Conservation (phyloP, 2,329 filamentous ascomycete species). For the Byssoonygena ceratinophila region DNA sequence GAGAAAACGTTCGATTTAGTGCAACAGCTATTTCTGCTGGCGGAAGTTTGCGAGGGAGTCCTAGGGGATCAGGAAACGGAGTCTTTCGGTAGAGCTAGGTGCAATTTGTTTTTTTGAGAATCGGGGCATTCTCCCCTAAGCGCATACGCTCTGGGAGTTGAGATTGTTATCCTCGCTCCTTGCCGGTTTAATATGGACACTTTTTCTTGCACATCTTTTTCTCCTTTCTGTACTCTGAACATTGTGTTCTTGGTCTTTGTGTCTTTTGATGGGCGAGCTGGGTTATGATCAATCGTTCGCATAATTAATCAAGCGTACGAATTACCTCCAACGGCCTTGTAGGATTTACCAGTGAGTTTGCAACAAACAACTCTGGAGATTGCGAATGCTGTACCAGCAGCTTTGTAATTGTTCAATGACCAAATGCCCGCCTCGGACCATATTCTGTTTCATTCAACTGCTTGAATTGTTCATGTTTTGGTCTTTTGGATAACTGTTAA, state of each 20-base stretch:
- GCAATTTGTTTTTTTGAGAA: background rate
- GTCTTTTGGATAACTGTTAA: too few species aligned
- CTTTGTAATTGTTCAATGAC: too few species aligned
- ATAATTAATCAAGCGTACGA: background rate
- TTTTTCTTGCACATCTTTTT: constrained; percentile 1
- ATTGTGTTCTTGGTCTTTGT: background rate
- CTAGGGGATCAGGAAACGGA: constrained; percentile 23
- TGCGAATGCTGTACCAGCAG: too few species aligned
- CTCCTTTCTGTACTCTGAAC: constrained; percentile 9
- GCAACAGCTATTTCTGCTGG: constrained; percentile 29
- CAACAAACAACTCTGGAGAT: too few species aligned
- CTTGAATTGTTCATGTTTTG: too few species aligned
- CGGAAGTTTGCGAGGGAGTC: constrained; percentile 25
- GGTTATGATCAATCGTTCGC: background rate
- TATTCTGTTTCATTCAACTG: too few species aligned
- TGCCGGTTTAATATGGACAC: background rate
- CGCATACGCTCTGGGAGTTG: background rate
- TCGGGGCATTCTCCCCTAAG: background rate
- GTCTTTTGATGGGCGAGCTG: background rate
- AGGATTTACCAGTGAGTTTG: too few species aligned
- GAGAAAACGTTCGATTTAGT: constrained; percentile 32
- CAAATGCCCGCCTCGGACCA: too few species aligned
- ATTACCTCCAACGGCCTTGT: too few species aligned
- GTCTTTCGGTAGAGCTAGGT: constrained; percentile 22
- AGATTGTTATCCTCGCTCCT: background rate